A percentile compares a stretch with the other conserved stretches of the same genome.
Conservation (phyloP, 441 rosid species). For the Croton setiger region DNA sequence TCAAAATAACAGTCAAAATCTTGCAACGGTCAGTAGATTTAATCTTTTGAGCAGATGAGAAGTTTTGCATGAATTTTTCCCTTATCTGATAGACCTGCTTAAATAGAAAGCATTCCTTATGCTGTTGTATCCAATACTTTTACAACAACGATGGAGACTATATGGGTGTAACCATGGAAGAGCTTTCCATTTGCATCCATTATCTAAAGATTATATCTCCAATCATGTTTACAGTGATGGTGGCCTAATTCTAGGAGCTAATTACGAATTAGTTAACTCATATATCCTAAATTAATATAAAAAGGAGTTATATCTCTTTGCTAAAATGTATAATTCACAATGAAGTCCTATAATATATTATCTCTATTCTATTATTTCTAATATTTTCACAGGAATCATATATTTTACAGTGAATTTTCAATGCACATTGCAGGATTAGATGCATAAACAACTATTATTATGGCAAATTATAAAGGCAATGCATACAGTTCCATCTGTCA, state of each 20-base stretch:
- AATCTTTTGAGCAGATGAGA: not conserved
- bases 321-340: no score
- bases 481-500: slow-evolving; percentile 44
- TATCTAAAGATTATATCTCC: not conserved
- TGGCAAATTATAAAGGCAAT: slow-evolving; percentile 19
- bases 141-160: not conserved
- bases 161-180: not conserved
- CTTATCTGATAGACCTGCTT: not conserved
- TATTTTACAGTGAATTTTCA: slow-evolving; percentile 2
- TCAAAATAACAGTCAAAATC: not conserved
- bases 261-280: no score
- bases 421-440: slow-evolving; percentile 6
- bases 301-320: no score
- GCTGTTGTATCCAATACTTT: not conserved
- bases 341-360: no score
- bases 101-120: not conserved
- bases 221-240: not conserved
- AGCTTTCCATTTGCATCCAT: not conserved
- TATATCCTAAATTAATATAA: no score
- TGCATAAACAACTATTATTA: slow-evolving; percentile 12
- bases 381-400: not conserved
- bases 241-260: no score
- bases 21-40: not conserved
- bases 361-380: no score
- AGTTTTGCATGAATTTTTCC: not conserved